phyloP scores from a whole-genome alignment of 805 yeast genomes.

The Wilhelminamyces savonicus region DNA sequence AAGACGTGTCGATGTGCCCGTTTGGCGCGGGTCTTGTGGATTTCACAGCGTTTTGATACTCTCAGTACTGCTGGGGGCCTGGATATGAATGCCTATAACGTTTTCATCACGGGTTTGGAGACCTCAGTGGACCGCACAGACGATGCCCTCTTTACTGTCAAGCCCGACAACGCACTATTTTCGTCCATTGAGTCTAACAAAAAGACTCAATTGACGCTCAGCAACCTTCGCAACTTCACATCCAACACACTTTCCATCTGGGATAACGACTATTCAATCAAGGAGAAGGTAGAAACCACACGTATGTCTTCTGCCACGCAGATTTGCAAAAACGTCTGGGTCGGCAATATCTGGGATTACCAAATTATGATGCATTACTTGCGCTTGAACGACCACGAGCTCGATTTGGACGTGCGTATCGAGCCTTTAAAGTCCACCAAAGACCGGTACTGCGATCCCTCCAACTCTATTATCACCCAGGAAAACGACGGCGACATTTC shows the following conservation, averaged over 20 bases:
- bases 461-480: conserved; percentile 43
- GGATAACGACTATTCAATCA: conserved; percentile 62
- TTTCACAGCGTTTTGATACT: conserved; percentile 29
- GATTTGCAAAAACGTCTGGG: conserved; percentile 54
- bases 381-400: too few species aligned
- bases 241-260: conserved; percentile 27
- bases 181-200: conserved; percentile 6
- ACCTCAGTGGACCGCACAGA: too few species aligned
- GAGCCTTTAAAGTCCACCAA: too few species aligned
- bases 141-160: conserved; percentile 3
- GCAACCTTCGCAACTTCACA: conserved; percentile 1
- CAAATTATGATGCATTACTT: conserved; percentile 28
- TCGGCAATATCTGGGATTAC: conserved; percentile 77
- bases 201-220: conserved; percentile 10
- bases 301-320: conserved; percentile 77
- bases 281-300: conserved; percentile 79
- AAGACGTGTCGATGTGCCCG: conserved; percentile 9
- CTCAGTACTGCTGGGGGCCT: conserved; percentile 1
- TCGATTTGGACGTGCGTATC: neutral
- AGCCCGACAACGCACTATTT: conserved; percentile 5
- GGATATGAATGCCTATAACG: conserved; percentile 8
- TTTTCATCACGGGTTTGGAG: conserved; percentile 17
- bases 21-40: conserved; percentile 27
- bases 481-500: conserved; percentile 7
- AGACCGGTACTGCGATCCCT: conserved; percentile 42